A percentile compares a stretch with the other conserved stretches of the same genome.
phyloP scores from a whole-genome alignment of 805 yeast species.

The Vanderwaltozyma yarrowii region DNA sequence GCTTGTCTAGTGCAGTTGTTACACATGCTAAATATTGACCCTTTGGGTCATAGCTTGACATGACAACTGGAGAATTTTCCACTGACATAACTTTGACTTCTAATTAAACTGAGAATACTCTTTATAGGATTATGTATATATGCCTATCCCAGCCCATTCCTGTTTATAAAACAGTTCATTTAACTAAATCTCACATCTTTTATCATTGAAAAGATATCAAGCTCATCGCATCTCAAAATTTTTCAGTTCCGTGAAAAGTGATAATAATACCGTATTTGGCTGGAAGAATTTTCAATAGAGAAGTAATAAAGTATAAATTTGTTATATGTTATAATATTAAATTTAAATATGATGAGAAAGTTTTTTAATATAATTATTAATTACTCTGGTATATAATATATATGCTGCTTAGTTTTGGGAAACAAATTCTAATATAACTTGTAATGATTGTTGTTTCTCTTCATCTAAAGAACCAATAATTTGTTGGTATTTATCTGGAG shows the following conservation, averaged over 20 bases:
- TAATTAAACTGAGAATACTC: no score
- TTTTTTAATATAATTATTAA: neutral
- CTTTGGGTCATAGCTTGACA: conserved; percentile 49
- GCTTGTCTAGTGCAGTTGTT: conserved; percentile 58
- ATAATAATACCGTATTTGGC: neutral
- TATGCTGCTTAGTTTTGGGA: conserved; percentile 10
- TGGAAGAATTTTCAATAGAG: no score
- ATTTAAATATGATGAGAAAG: no score
- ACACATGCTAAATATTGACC: conserved; percentile 58
- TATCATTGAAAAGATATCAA: no score
- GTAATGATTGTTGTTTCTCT: conserved; percentile 23
- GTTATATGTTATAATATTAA: no score
- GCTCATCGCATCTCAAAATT: conserved; percentile 9
- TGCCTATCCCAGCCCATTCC: no score
- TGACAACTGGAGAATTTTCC: conserved; percentile 8
- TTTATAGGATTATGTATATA: no score
- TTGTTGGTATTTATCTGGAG: conserved; percentile 36
- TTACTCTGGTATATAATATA: neutral
- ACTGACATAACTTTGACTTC: conserved; percentile 5
- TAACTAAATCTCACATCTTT: no score
- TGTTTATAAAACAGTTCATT: no score
- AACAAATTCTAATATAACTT: conserved; percentile 27
- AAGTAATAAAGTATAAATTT: no score
- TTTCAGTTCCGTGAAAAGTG: neutral
- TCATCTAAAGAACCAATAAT: conserved; percentile 22